phyloP scores from a whole-genome alignment of 257 asterid genomes.

The Capsicum chinense region DNA sequence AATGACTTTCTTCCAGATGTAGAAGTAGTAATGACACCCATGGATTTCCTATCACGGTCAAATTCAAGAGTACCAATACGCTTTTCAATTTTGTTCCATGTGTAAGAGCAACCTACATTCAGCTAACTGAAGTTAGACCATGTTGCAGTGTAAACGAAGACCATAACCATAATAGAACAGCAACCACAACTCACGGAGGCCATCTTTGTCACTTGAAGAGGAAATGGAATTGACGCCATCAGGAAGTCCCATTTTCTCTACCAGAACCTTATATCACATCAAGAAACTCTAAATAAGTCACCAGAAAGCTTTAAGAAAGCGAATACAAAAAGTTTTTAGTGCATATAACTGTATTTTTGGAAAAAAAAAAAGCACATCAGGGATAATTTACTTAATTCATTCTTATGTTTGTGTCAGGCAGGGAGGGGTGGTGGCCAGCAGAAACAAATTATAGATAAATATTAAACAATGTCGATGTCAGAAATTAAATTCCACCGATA shows the following conservation, averaged over 20 bases:
- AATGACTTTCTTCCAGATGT: constrained; percentile 63
- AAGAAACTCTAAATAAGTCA: constrained; percentile 23
- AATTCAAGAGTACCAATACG: constrained; percentile 98
- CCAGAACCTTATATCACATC: constrained; percentile 72
- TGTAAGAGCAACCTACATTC: constrained; percentile 66
- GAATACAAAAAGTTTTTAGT: background rate
- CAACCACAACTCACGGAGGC: constrained; percentile 62
- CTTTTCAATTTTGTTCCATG: constrained; percentile 73
- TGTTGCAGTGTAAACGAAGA: background rate
- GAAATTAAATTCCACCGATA: background rate
- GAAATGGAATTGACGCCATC: constrained; percentile 52
- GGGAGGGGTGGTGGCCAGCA: background rate
- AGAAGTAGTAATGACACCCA: constrained; percentile 89
- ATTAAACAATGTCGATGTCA: background rate
- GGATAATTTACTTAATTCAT: constrained; percentile 16
- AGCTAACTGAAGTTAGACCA: constrained; percentile 39
- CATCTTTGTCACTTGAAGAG: constrained; percentile 59
- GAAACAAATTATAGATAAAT: background rate
- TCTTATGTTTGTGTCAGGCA: background rate
- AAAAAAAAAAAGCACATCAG: background rate
- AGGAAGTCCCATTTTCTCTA: constrained; percentile 97
- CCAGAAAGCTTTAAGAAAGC: background rate
- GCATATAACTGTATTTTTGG: background rate
- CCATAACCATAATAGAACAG: constrained; percentile 19
- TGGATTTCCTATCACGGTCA: constrained; percentile 97